These are phyloP conservation scores for Jackrogersella minutella DNA, from an alignment of 495 filamentous ascomycete genomes.

Conservation along the genomic window DNA sequence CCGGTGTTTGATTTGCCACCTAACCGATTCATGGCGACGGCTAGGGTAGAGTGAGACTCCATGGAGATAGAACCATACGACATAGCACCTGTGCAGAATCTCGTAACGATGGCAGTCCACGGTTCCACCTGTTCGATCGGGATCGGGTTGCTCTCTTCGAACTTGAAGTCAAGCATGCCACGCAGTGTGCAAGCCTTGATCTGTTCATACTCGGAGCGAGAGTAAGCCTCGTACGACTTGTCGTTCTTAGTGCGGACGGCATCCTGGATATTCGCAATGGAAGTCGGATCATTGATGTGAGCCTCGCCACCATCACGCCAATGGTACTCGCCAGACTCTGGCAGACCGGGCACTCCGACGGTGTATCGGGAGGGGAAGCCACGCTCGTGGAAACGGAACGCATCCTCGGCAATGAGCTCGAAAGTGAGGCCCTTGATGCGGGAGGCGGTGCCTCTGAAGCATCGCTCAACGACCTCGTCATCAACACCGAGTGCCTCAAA, in stretches of 20 bases:
- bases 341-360: slow-evolving; percentile 80
- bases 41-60: slow-evolving; percentile 97
- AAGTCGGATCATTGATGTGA: slow-evolving; percentile 96
- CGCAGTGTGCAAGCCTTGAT: slow-evolving; percentile 98
- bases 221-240: slow-evolving; percentile 99
- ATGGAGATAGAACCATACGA: slow-evolving; percentile 99
- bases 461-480: slow-evolving; percentile 93
- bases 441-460: slow-evolving; percentile 94
- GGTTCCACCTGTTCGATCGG: slow-evolving; percentile 98
- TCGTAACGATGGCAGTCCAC: slow-evolving; percentile 98
- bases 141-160: slow-evolving; percentile 84
- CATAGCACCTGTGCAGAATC: slow-evolving; percentile 99
- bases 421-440: slow-evolving; percentile 97
- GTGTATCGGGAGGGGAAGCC: slow-evolving; percentile 89
- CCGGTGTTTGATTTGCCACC: slow-evolving; percentile 99
- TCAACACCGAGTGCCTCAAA: slow-evolving; percentile 99
- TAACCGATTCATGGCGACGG: slow-evolving; percentile 96
- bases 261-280: slow-evolving; percentile 98
- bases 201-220: slow-evolving; percentile 91
- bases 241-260: slow-evolving; percentile 98
- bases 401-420: slow-evolving; percentile 94
- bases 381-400: slow-evolving; percentile 95
- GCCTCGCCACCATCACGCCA: slow-evolving; percentile 98
- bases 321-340: slow-evolving; percentile 97
- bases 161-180: slow-evolving; percentile 97